Evolutionary conservation across 768 basidiomycete species (phyloP), one percentile per base, ranked within the genome.

Genomic region (Mycena galopus): DNA sequence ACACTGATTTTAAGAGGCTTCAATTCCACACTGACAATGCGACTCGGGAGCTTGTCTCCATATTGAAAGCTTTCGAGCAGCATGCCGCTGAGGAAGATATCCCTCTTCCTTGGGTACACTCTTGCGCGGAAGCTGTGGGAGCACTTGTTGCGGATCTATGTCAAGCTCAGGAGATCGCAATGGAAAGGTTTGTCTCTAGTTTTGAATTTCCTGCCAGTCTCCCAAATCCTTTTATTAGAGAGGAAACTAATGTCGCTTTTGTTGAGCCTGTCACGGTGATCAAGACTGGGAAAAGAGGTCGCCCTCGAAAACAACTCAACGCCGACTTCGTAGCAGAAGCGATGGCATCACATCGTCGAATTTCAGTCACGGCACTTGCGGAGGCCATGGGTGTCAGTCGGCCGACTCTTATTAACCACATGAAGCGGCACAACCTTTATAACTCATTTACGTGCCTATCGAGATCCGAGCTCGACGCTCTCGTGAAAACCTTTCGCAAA

Each of bases 401-500:
- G 2, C 72, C 39, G 1, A 69, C 67, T 0, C 39, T 69, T 1
- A 39, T 12, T 0, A 56, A 42, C 0, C 56, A 65, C 6, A 17
- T 73, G 11, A 58, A 51, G 35, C 19, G 0, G 9, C 4, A 67
- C n/a, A 58, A 59, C 9, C 60, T 76, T 12, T 33, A 64, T 23
- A 25, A 33, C 50, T 37, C 58, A 21, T 74, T 72, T 57, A 42
- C 65, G 2, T 30, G 19, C 5, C 29, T 76, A n/a, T 63, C 65
- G 16, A 55, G 65, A 35, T 12, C 71, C 17, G n/a, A n/a, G n/a
- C 70, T 76, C 17, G 62, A 72, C 53, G 42, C 14, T 7, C 61
- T 76, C 2, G 67, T 76, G 0, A 55, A 62, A 42, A 17, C 21
- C 1, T 80, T 72, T 60, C 77, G 75, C 37, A 25, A 56, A 3